Evolutionary conservation across 106 monocot genomes (phyloP), one percentile per base, ranked within the genome.

Genomic region (Acorus gramineus): DNA sequence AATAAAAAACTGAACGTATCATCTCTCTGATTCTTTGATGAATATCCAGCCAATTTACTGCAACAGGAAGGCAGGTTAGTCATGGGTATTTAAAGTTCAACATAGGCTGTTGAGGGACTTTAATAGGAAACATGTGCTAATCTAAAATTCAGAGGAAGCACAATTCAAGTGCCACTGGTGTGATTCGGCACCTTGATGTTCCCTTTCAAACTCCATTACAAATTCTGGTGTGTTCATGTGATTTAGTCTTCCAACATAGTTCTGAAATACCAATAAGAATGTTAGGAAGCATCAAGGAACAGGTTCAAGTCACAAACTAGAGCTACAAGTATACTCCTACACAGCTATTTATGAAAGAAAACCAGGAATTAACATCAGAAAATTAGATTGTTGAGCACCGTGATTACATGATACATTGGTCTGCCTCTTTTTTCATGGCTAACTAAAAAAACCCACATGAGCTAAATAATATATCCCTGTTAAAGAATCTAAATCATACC

Each of bases 11-110:
- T 8, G 79, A 73, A 4, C 83, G 70, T 57, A 92, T 98, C 92
- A 92, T 92, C 11, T 71, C 61, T 64, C 47, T 50, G 52, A 89
- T 74, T 11, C 77, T 82, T 73, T 81, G 58, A 78, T 98, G 91
- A 67, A 98, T 92, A 52, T 92, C 85, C 49, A 68, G 65, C 98
- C 98, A 98, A 62, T 79, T 83, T 57, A 98, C 98, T 98, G 72
- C 62, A 76, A 50, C 62, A 63, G n/a, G 14, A 49, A 11, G 60
- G 2, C 49, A 59, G 57, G n/a, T 61, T 50, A 42, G 14, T 49
- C 67, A 59, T 7, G 65, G 43, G 47, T 3, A 8, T 44, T 28
- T 28, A 28, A 28, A 28, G 28, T 28, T 28, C 28, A 28, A 28
- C 28, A 28, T 28, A 28, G 28, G 28, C 1, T 28, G 28, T 28